Base-by-base conservation (phyloP, 768 basidiomycete genomes). In the Pilatotrama ljubarskyi region DNA sequence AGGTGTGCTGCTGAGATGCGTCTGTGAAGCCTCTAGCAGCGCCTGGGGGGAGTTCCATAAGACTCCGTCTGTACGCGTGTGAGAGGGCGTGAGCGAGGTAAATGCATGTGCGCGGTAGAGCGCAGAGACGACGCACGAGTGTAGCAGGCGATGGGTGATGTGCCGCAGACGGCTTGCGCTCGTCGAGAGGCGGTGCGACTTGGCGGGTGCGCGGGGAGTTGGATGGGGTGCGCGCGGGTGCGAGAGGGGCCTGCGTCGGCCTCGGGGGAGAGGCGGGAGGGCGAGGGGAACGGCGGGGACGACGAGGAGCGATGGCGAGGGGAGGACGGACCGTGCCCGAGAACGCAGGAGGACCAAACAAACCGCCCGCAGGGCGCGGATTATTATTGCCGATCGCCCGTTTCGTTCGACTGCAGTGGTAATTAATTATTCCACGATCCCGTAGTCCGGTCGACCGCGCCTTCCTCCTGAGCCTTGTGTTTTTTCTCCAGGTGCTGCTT, bases 21-120 rank as follows among this genome's bases (percentile, higher is more conserved):
- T 69, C 67, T 58, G 77, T 73, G 55, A 68, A 67, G 26, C 51
- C 70, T 64, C 64, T 65, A 22, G 62, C 55, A 50, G 77, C 71
- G 42, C 70, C 69, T 26, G 75, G 69, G 8, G 74, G 66, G 55
- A 72, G 69, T 64, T 74, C 73, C 75, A 76, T 76, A 66, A 44
- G 63, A 57, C 62, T 64, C 63, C 59, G 63, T 51, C 63, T 63
- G 46, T 9, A 26, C 18, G 24, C 20, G 22, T 10, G 40, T 13
- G 55, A 38, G 9, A 46, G 17, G 36, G 29, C n/a, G 37, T 59
- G 38, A 59, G 58, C 50, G 38, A 38, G 40, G 15, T 35, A 22
- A 36, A 36, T 44, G 46, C 46, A 38, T 58, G 54, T 49, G 46
- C 55, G 26, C 40, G 52, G n/a, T 49, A 22, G 41, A 48, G 22